Evolutionary conservation across 495 filamentous ascomycete genomes (phyloP).

Genomic region (Copromyces sp.): DNA sequence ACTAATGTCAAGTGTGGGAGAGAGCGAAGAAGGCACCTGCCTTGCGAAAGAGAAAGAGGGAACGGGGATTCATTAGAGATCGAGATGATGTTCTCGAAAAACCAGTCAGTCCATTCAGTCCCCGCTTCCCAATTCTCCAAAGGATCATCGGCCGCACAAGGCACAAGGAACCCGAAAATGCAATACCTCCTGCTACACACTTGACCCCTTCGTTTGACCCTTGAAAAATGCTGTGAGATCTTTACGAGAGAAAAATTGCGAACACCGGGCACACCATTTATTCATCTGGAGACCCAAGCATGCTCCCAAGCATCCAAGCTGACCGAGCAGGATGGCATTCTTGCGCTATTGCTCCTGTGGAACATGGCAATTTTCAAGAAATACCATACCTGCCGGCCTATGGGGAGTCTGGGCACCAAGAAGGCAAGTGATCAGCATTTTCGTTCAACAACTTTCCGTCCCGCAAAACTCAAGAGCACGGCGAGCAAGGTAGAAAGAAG

Average conservation of each 20-base stretch:
- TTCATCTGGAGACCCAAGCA: background rate
- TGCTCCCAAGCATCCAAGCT: background rate
- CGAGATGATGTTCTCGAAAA: background rate
- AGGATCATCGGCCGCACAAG: background rate
- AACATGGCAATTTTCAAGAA: constrained; percentile 20
- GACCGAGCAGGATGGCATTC: constrained; percentile 4
- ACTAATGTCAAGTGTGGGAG: background rate
- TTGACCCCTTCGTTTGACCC: background rate
- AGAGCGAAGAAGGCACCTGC: background rate
- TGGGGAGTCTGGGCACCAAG: background rate
- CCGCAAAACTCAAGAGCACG: no score
- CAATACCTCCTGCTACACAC: background rate
- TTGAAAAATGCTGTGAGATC: background rate
- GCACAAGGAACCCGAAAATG: background rate
- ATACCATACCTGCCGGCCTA: constrained; percentile 10
- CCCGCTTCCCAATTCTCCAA: background rate
- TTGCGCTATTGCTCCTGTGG: constrained; percentile 1
- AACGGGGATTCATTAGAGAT: background rate
- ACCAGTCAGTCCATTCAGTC: background rate
- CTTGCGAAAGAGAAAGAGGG: background rate
- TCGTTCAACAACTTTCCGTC: background rate
- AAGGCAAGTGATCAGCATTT: background rate
- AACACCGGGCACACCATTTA: background rate
- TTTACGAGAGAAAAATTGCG: background rate
- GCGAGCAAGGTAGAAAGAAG: background rate